Percentiles rank a stretch among this genome's conserved stretches.
phyloP scores from a whole-genome alignment of 2,329 filamentous ascomycete genomes.

The Botryosphaeria agaves region DNA sequence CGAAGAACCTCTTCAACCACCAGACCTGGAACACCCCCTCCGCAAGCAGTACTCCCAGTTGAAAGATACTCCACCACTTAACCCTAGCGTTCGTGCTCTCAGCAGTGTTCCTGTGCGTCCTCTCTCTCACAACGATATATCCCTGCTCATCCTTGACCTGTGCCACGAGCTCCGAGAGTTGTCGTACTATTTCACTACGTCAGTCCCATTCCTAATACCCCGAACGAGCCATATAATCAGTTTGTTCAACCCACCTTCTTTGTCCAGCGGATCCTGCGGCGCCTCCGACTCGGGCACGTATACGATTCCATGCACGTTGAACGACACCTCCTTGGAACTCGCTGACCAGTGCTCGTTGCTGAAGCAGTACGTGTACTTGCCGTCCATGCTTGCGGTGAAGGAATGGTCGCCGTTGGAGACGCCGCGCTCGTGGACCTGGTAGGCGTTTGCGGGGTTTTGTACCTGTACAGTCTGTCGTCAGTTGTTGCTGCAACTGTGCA shows the following conservation, averaged over 20 bases:
- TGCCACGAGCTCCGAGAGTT: slow-evolving; percentile 66
- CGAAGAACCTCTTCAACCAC: slow-evolving; percentile 98
- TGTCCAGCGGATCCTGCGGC: slow-evolving; percentile 73
- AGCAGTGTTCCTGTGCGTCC: slow-evolving; percentile 93
- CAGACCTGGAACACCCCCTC: slow-evolving; percentile 97
- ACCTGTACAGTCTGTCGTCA: too few relatives aligned
- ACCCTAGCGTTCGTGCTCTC: slow-evolving; percentile 95
- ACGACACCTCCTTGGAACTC: slow-evolving; percentile 92
- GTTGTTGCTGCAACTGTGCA: too few relatives aligned
- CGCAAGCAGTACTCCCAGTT: slow-evolving; percentile 72
- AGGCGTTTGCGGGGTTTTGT: slow-evolving; percentile 56
- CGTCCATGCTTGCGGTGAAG: slow-evolving; percentile 71
- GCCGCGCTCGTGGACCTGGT: slow-evolving; percentile 63
- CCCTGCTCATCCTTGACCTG: slow-evolving; percentile 96
- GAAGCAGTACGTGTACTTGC: slow-evolving; percentile 93
- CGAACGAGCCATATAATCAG: too few relatives aligned
- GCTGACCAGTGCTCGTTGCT: slow-evolving; percentile 97
- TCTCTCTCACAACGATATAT: slow-evolving; percentile 89
- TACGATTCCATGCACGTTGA: slow-evolving; percentile 97
- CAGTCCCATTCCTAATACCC: neutral
- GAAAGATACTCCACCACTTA: slow-evolving; percentile 99
- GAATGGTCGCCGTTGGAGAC: slow-evolving; percentile 86
- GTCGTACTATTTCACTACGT: slow-evolving; percentile 43
- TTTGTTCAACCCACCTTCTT: slow-evolving; percentile 55
- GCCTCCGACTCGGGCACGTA: slow-evolving; percentile 84